Evolutionary conservation across 306 rosid species (phyloP), one percentile per base, ranked within the genome.

Genomic region (Dicorynia guianensis): DNA sequence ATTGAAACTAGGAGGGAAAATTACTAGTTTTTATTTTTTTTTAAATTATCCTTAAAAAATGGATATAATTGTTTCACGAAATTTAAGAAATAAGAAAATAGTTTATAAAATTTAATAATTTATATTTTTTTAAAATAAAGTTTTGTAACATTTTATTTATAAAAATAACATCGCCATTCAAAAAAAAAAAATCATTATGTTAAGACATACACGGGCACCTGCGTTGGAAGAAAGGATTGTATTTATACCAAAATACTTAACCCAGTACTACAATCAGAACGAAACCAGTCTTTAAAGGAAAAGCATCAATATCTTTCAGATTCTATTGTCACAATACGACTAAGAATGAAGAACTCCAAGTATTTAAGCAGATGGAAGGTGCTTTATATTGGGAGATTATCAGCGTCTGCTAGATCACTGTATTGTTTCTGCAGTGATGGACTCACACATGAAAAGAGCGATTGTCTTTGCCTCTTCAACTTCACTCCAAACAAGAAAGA

Each of bases 401-500:
- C 60, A 6, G 69, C 14, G 7, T 71, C 59, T 58, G 68, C 62
- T 43, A 83, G 8, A 54, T 85, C 83, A 44, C 86, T 86, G 80
- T 79, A 19, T 62, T 91, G 91, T 75, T 76, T 89, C 49, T 83
- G 80, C 52, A 89, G 63, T 55, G 85, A 8, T 0, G 97, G 97
- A 75, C 78, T 87, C 11, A 70, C 96, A 58, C 99, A 92, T 0
- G 97, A 7, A 70, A 84, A 80, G 7, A 80, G 40, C 34, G 84
- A 90, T 70, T 82, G 87, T 81, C 35, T 89, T 67, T 91, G 91
- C 87, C 47, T 87, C 88, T 87, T 95, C 48, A 90, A 72, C 90
- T 96, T 96, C 8, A 82, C 89, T 36, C 99, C 99, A 39, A 96
- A 96, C 87, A 96, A 81, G 93, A 96, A 96, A 40, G 98, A 90